Percentiles rank a stretch among this genome's conserved stretches.
Evolutionary conservation across 768 basidiomycete genomes (phyloP).

Genomic region (Amanita subjunquillea): DNA sequence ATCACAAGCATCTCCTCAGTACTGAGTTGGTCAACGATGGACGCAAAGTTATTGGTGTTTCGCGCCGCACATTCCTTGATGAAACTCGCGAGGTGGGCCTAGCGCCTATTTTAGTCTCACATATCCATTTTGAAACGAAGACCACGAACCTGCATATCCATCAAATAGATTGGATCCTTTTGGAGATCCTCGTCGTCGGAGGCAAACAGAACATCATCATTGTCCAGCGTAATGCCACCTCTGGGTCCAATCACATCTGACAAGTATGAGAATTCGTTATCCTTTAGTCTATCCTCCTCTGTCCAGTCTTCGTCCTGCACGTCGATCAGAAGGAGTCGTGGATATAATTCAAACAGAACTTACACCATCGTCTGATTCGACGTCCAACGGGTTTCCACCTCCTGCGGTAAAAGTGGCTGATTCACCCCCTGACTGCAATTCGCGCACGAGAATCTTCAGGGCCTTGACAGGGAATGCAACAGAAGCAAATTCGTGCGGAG

Average conservation of each 20-base stretch:
- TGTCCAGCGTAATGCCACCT: conserved; percentile 57
- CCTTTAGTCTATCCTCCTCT: conserved; percentile 67
- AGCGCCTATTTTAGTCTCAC: neutral
- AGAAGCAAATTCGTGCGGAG: conserved; percentile 76
- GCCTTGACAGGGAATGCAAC: conserved; percentile 89
- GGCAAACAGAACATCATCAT: conserved; percentile 64
- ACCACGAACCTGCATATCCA: conserved; percentile 60
- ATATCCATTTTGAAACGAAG: neutral
- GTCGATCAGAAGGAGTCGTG: neutral
- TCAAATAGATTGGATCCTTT: conserved; percentile 76
- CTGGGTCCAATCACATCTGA: conserved; percentile 76
- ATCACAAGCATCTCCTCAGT: conserved; percentile 67
- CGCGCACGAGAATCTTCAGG: conserved; percentile 79
- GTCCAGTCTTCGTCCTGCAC: conserved; percentile 84
- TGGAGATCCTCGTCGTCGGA: conserved; percentile 83
- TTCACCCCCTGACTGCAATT: conserved; percentile 75
- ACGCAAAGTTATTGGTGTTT: conserved; percentile 54
- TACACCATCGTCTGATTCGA: conserved; percentile 74
- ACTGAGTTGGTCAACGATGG: conserved; percentile 52
- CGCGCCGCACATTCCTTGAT: conserved; percentile 56
- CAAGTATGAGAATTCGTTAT: conserved; percentile 75
- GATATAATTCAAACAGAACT: conserved; percentile 4
- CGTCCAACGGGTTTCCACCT: conserved; percentile 32
- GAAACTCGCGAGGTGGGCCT: conserved; percentile 67
- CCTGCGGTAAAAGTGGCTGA: conserved; percentile 52